Evolutionary conservation across 2,329 filamentous ascomycete species (phyloP).

Genomic region (Ascocoryne sarcoides): DNA sequence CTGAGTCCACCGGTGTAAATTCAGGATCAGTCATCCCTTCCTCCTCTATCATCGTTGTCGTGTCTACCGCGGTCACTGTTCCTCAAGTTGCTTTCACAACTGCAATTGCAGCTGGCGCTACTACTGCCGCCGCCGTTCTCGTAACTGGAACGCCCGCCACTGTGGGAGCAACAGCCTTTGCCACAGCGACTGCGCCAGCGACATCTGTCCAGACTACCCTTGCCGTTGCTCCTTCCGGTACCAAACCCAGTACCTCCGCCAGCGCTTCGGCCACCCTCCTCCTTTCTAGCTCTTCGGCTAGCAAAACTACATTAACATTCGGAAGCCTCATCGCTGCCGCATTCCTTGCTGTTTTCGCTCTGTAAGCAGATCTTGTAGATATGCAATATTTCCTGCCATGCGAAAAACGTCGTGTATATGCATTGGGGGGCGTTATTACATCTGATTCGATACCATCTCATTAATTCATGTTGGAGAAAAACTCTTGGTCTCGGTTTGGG

Average conservation of each 20-base stretch:
- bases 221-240: conserved; percentile 13
- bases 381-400: too few relatives aligned
- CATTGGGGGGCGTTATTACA: conserved; percentile 1
- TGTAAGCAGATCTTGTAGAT: conserved; percentile 11
- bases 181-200: conserved; percentile 12
- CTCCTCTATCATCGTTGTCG: conserved; percentile 39
- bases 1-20: conserved; percentile 31
- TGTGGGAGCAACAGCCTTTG: conserved; percentile 20
- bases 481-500: conserved; percentile 3
- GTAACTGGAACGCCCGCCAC: conserved; percentile 30
- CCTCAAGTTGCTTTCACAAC: conserved; percentile 42
- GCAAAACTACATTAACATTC: conserved; percentile 21
- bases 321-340: conserved; percentile 19
- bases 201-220: not conserved
- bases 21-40: conserved; percentile 39
- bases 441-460: conserved; percentile 1
- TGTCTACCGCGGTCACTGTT: conserved; percentile 39
- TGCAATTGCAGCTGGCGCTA: conserved; percentile 6
- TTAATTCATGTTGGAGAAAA: not conserved
- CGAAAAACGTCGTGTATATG: not conserved
- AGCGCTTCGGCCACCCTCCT: conserved; percentile 22
- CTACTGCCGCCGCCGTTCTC: conserved; percentile 7
- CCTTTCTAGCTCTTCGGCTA: conserved; percentile 31
- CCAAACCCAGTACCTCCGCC: conserved; percentile 16
- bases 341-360: conserved; percentile 20